Base-by-base conservation (phyloP, 2,329 filamentous ascomycete genomes). In the Penicillium griseofulvum region DNA sequence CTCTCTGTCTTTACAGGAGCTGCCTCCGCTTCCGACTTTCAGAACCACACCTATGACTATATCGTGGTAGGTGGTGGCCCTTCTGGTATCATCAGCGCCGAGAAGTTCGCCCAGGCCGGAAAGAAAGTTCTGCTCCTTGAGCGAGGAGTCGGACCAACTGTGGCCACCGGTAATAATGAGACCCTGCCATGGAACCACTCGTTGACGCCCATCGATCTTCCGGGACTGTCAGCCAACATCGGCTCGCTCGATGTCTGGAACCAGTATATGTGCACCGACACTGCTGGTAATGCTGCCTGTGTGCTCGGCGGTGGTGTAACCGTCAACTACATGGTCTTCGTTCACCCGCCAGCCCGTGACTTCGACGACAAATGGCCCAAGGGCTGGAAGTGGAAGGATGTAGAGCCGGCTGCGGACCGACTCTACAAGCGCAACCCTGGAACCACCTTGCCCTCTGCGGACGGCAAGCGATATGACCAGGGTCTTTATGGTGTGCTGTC, bases 311-410 rank as follows among this genome's bases (percentile, higher is more conserved):
- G 66, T 26, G 67, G 67, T 36, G 66, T 65, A 4, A 67, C 67
- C 0, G 52, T 69, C 24, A 69, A 69, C 59, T 68, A 65, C 24
- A 67, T 61, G 67, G 67, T 62, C 26, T 69, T 69, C 29, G 65
- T 68, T 14, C 64, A 68, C 47, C 63, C 88, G 0, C 82, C 86
- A 57, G 78, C 81, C 5, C 69, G 75, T 8, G 88, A 91, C 68
- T 91, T 87, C 77, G 85, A 91, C 68, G 80, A 82, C 68, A 87
- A 88, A 69, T 91, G 89, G 75, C 88, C 88, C 0, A 60, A 74
- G 1, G 88, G 87, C 29, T 91, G 88, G 88, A 85, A 87, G 71
- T 79, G 83, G 17, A 68, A 74, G 6, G 86, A 90, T 62, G 81
- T 90, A 68, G 74, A 75, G 56, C 68, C 75, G 24, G 83, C 87